Base-by-base conservation (phyloP, 176 grass and related monocot genomes). In the Oryza nivara region DNA sequence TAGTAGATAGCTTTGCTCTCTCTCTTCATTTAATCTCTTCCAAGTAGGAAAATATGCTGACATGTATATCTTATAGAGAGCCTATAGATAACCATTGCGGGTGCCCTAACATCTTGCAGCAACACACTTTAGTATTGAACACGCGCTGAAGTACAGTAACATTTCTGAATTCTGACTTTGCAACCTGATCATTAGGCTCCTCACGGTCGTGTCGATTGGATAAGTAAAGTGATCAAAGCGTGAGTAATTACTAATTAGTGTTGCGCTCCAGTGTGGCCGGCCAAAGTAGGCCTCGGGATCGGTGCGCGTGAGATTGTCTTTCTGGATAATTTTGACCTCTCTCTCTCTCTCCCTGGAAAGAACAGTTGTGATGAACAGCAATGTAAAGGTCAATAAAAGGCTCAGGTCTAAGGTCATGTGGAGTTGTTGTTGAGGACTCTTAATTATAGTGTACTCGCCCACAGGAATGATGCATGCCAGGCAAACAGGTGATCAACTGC, bases 261-360 rank as follows among this genome's bases (percentile, higher is more conserved):
- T 82, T 32, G 44, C 77, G 13, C 84, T 44, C 69, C 60, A 67
- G 73, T 65, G 43, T 65, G 64, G 44, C 71, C 17, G 35, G 71
- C 72, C 36, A 61, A 76, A 70, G 79, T 64, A 76, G 49, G 25
- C 65, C 25, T 87, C 72, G 65, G 48, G 86, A 82, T 87, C 64
- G 11, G 85, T 87, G 85, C 85, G 78, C 78, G 85, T 87, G 85
- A 82, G 74, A 76, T 76, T 76, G 72, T 70, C 78, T 78, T 60
- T 46, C 36, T 20, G 75, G 69, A 63, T 63, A 22, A 63, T 63
- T 78, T 79, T 85, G 83, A 79, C 84, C 67, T 79, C 38, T 28
- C 36, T 56, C 52, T 28, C 28, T 16, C 54, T 44, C 43, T 44
- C 6, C 6, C 19, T 11, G 11, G 20, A 11, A n/a, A 11, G 11